Percentiles rank a stretch among this genome's conserved stretches.
Evolutionary conservation across 129 eudicot genomes (phyloP).

Genomic region (Escallonia rubra): DNA sequence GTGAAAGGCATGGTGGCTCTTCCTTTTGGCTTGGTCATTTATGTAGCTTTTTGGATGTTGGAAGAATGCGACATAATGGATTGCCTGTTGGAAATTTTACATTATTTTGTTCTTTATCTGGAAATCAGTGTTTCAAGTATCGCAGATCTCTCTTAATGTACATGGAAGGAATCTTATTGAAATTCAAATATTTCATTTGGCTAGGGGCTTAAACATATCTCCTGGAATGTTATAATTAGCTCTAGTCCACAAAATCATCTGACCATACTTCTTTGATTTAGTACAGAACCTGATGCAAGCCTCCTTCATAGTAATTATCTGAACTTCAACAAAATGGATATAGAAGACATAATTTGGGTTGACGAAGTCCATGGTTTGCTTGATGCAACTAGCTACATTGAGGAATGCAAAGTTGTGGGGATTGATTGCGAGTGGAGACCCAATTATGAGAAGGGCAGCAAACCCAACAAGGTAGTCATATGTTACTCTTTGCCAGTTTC

Average conservation of each 20-base stretch:
- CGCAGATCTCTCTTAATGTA: too few species aligned
- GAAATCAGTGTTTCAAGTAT: too few species aligned
- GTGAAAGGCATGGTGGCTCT: conserved; percentile 44
- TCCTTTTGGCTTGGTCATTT: not conserved
- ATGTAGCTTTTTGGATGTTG: not conserved
- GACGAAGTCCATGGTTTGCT: conserved; percentile 58
- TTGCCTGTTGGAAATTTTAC: too few species aligned
- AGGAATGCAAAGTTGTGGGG: conserved; percentile 86
- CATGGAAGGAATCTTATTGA: not conserved
- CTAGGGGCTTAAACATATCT: not conserved
- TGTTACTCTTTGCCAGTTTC: not conserved
- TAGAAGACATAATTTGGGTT: conserved; percentile 83
- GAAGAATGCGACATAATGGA: too few species aligned
- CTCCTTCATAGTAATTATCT: conserved; percentile 42
- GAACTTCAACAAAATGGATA: conserved; percentile 56
- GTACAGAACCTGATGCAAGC: conserved; percentile 57
- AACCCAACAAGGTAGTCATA: conserved; percentile 59
- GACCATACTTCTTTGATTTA: conserved; percentile 3
- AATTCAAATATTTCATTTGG: not conserved
- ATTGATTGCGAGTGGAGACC: conserved; percentile 99
- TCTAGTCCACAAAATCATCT: not conserved
- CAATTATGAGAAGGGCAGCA: conserved; percentile 67
- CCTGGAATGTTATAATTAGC: not conserved
- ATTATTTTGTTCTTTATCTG: too few species aligned
- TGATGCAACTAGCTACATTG: conserved; percentile 61